Evolutionary conservation across 768 basidiomycete species (phyloP).

Genomic region (Myochromella boudieri): DNA sequence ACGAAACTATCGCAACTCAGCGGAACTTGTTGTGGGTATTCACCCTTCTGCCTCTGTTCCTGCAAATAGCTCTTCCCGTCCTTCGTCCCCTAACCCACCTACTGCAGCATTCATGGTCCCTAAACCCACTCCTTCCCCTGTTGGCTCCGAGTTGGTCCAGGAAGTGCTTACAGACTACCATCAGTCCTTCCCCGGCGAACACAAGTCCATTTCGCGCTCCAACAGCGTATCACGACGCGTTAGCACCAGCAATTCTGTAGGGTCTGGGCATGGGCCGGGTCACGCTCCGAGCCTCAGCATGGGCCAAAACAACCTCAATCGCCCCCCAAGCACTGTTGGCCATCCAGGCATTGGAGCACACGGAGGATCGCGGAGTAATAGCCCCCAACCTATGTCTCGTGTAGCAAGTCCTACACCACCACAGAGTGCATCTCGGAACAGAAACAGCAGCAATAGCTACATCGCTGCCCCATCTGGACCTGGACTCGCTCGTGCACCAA

Average conservation of each 20-base stretch:
- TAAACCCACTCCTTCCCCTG: constrained; percentile 40
- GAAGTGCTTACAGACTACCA: constrained; percentile 77
- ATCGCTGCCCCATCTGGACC: constrained; percentile 38
- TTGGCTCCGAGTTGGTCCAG: constrained; percentile 60
- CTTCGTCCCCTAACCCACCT: constrained; percentile 72
- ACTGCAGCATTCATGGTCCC: constrained; percentile 79
- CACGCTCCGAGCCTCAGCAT: constrained; percentile 22
- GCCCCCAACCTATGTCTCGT: constrained; percentile 58
- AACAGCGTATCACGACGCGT: constrained; percentile 40
- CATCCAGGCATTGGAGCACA: constrained; percentile 85
- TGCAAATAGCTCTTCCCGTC: constrained; percentile 57
- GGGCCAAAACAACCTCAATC: constrained; percentile 42
- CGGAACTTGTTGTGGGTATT: constrained; percentile 75
- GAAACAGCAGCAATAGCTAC: constrained; percentile 33
- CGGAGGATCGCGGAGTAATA: constrained; percentile 55
- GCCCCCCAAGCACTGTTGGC: constrained; percentile 62
- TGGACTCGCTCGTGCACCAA: constrained; percentile 53
- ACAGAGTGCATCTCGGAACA: constrained; percentile 7
- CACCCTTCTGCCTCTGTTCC: constrained; percentile 59
- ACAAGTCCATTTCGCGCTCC: constrained; percentile 55
- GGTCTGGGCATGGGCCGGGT: constrained; percentile 8
- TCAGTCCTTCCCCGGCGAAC: constrained; percentile 86
- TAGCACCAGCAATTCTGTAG: constrained; percentile 18
- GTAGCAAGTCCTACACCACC: constrained; percentile 54
- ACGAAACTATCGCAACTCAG: constrained; percentile 73